These are phyloP conservation scores for Echium plantagineum DNA, from an alignment of 257 asterid genomes.

Conservation along the genomic window DNA sequence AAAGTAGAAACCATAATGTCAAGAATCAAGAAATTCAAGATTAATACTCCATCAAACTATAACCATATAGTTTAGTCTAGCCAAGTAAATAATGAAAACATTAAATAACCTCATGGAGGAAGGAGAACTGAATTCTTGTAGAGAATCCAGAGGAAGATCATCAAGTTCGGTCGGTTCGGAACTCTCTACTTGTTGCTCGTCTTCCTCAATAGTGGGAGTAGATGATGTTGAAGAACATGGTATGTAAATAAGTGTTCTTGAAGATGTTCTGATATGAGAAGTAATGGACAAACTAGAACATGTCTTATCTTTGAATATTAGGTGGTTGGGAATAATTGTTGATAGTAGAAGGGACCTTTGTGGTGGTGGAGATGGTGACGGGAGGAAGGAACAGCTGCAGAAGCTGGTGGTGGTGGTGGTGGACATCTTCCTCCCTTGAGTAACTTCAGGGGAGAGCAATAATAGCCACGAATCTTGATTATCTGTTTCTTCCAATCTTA, in stretches of 20 bases:
- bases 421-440: conserved; percentile 19
- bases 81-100: neutral
- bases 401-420: conserved; percentile 33
- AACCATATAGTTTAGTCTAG: neutral
- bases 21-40: neutral
- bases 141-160: conserved; percentile 10
- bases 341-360: conserved; percentile 5
- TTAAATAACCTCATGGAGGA: conserved; percentile 29
- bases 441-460: conserved; percentile 8
- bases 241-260: conserved; percentile 8
- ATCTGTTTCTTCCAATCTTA: no score
- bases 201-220: conserved; percentile 27
- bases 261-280: conserved; percentile 11
- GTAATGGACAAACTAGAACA: conserved; percentile 9
- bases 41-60: neutral
- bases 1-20: neutral
- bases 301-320: conserved; percentile 11
- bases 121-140: conserved; percentile 19
- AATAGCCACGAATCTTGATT: conserved; percentile 9
- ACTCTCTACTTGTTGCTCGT: conserved; percentile 17
- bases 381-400: conserved; percentile 21
- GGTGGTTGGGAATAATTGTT: conserved; percentile 7
- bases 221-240: conserved; percentile 42
- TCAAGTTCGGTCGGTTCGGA: no score
- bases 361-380: conserved; percentile 20